phyloP scores from a whole-genome alignment of 208 protist species.

The Acanthamoeba polyphaga region DNA sequence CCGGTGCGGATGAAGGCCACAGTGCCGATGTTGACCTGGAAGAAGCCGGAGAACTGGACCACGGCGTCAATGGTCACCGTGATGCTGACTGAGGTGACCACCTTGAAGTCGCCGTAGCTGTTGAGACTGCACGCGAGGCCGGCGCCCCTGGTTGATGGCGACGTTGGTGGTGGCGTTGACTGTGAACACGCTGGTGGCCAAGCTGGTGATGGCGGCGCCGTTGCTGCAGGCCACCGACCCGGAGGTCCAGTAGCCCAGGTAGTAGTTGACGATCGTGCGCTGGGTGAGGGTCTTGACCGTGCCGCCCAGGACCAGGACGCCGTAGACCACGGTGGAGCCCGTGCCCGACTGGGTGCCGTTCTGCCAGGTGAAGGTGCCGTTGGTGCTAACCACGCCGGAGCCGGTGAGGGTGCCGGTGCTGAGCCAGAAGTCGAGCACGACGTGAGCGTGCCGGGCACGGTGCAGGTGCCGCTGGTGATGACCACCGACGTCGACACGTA shows the following conservation, averaged over 20 bases:
- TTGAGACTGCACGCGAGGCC: slow-evolving; percentile 34
- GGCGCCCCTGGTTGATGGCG: background rate
- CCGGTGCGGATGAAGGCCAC: background rate
- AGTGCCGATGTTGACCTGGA: background rate
- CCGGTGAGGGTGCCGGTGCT: slow-evolving; percentile 66
- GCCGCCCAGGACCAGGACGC: slow-evolving; percentile 59
- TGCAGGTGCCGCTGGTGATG: slow-evolving; percentile 64
- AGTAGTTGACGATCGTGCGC: slow-evolving; percentile 25
- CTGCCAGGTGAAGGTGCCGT: slow-evolving; percentile 72
- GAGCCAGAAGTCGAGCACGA: slow-evolving; percentile 54
- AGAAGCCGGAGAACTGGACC: background rate
- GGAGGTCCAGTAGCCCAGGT: slow-evolving; percentile 60
- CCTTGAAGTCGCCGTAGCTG: slow-evolving; percentile 53
- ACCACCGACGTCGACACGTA: slow-evolving; percentile 5
- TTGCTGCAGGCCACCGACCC: slow-evolving; percentile 57
- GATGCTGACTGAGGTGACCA: background rate
- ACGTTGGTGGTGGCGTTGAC: slow-evolving; percentile 46
- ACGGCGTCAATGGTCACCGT: background rate
- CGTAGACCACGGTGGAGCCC: slow-evolving; percentile 51
- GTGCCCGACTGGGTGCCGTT: slow-evolving; percentile 62
- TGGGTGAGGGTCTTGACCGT: slow-evolving; percentile 31
- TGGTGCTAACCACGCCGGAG: slow-evolving; percentile 51
- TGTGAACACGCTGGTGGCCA: background rate
- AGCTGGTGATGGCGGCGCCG: slow-evolving; percentile 13
- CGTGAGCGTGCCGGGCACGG: slow-evolving; percentile 16